Evolutionary conservation across 768 basidiomycete genomes (phyloP).

Genomic region (Hebeloma cylindrosporum): DNA sequence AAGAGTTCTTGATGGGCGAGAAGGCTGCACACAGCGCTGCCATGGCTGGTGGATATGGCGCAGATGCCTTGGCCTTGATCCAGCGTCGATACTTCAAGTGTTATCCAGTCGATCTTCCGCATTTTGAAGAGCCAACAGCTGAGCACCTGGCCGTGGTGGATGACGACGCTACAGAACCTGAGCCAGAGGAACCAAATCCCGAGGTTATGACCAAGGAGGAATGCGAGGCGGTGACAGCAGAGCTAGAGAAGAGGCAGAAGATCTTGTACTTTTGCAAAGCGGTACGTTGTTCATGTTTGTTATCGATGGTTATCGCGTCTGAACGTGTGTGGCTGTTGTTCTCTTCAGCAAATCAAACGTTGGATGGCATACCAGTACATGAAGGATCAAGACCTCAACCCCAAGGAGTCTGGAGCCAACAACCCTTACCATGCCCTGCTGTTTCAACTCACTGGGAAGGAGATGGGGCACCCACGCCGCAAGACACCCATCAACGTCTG

Average conservation of each 20-base stretch:
- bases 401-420: neutral
- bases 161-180: slow-evolving; percentile 7
- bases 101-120: slow-evolving; percentile 9
- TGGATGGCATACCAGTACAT: too few relatives aligned
- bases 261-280: neutral
- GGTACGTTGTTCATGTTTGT: slow-evolving; percentile 7
- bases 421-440: neutral
- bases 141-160: slow-evolving; percentile 6
- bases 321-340: neutral
- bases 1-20: slow-evolving; percentile 9
- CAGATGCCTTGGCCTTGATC: slow-evolving; percentile 11
- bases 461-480: neutral
- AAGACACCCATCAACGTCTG: slow-evolving; percentile 6
- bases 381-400: too few relatives aligned
- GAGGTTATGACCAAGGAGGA: neutral
- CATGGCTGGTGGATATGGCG: slow-evolving; percentile 5
- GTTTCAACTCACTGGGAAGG: neutral
- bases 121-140: slow-evolving; percentile 8
- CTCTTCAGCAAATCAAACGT: slow-evolving; percentile 18
- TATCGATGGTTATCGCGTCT: neutral
- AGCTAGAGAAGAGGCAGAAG: neutral
- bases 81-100: slow-evolving; percentile 14
- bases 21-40: slow-evolving; percentile 4
- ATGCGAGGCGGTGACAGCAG: neutral
- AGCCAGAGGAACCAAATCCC: neutral